Evolutionary conservation across 2,329 filamentous ascomycete species (phyloP).

Genomic region (Fusarium staphyleae): DNA sequence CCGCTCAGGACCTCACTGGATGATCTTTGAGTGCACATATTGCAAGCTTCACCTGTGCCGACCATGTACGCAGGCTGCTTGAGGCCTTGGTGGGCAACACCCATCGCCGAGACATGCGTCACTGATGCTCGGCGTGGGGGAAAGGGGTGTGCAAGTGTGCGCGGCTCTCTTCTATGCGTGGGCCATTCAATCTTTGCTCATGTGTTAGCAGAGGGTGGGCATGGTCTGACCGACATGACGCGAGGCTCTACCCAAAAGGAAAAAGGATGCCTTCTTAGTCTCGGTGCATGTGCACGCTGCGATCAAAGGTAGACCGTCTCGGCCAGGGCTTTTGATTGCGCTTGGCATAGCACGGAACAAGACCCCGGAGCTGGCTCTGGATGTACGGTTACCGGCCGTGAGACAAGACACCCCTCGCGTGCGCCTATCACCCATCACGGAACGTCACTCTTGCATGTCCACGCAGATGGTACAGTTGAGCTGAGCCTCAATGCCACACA

Average conservation of each 20-base stretch:
- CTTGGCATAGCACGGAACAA: conserved; percentile 34
- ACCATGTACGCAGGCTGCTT: conserved; percentile 57
- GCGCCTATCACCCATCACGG: conserved; percentile 22
- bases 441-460: conserved; percentile 21
- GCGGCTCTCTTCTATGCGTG: conserved; percentile 11
- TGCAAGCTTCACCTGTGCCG: conserved; percentile 72
- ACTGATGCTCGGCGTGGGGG: conserved; percentile 27
- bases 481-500: conserved; percentile 26
- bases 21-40: conserved; percentile 73
- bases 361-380: conserved; percentile 37
- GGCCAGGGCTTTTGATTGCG: conserved; percentile 31
- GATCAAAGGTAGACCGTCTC: conserved; percentile 28
- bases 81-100: conserved; percentile 20
- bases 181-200: conserved; percentile 25
- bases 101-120: conserved; percentile 28
- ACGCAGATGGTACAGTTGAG: conserved; percentile 10
- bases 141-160: conserved; percentile 22
- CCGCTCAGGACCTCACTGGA: conserved; percentile 70
- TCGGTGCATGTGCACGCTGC: conserved; percentile 26
- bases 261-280: conserved; percentile 30
- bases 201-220: conserved; percentile 20
- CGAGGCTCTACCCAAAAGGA: conserved; percentile 26
- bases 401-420: conserved; percentile 28
- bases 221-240: conserved; percentile 36
- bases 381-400: conserved; percentile 29